phyloP scores from a whole-genome alignment of 2,329 filamentous ascomycete genomes.

The Neophaeococcomyces mojaviensis region DNA sequence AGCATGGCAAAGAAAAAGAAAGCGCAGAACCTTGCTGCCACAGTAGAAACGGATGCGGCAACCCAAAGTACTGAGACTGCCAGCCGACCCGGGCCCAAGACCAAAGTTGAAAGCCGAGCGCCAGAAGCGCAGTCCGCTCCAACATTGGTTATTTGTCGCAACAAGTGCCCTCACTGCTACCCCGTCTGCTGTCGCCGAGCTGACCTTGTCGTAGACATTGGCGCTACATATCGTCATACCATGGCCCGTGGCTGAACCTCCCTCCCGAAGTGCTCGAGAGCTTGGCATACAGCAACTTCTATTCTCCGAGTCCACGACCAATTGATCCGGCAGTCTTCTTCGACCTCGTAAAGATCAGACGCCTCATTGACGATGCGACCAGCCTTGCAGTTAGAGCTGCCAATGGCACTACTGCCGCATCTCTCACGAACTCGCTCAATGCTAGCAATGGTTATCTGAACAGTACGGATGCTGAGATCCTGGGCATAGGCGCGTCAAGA shows the following conservation, averaged over 20 bases:
- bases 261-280: slow-evolving; percentile 71
- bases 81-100: background rate
- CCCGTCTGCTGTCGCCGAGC: background rate
- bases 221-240: slow-evolving; percentile 76
- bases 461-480: slow-evolving; percentile 42
- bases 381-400: slow-evolving; percentile 69
- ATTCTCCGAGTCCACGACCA: slow-evolving; percentile 64
- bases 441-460: slow-evolving; percentile 44
- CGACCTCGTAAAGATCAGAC: slow-evolving; percentile 74
- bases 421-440: slow-evolving; percentile 50
- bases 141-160: slow-evolving; percentile 56
- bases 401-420: slow-evolving; percentile 61
- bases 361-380: slow-evolving; percentile 71
- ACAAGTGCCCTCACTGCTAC: slow-evolving; percentile 46
- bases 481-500: slow-evolving; percentile 50
- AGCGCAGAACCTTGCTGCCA: background rate
- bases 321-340: slow-evolving; percentile 76
- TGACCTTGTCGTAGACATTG: slow-evolving; percentile 55
- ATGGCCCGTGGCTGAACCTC: slow-evolving; percentile 75
- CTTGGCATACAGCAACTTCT: slow-evolving; percentile 72
- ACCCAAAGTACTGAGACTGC: background rate
- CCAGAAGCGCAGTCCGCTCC: slow-evolving; percentile 33
- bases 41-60: background rate
- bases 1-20: slow-evolving; percentile 9
- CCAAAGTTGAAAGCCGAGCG: background rate